Evolutionary conservation across 345 rosid species (phyloP), one percentile per base, ranked within the genome.

Genomic region (Hevea brasiliensis): DNA sequence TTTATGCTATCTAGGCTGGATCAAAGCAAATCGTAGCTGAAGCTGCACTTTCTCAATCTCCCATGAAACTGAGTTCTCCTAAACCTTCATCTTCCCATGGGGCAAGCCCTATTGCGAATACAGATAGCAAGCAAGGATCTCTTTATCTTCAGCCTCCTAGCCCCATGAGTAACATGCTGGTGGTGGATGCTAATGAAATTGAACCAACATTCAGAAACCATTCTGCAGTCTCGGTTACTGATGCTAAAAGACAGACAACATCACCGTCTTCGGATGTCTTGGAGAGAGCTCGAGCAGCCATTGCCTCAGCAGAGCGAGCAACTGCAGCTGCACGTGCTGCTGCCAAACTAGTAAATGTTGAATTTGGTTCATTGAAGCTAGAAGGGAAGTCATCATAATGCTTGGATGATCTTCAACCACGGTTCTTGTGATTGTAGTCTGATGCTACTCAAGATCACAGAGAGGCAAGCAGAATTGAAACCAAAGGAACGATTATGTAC

Each of bases 251-350:
- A 68, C 85, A 67, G 61, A 68, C 69, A 56, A 29, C 67, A 74
- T 40, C 87, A 64, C 75, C 55, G 41, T 72, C 87, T 62, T 84
- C 92, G 11, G 88, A 89, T 71, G 87, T 87, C 17, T 73, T 92
- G 90, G 97, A 87, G 83, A 84, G 24, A 85, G 98, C 97, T 79
- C 89, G 82, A 67, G 93, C 84, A 42, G 98, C 97, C 66, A 82
- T 94, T 80, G 91, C 97, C 62, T 81, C 80, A 54, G 98, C 97
- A 3, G 95, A 92, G 40, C 90, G 87, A 24, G 98, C 97, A 70
- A 74, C 89, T 21, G 89, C 91, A 20, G 81, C 92, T 62, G 98
- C 98, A 44, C 98, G 88, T 71, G 89, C 98, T 55, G 97, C 98
- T 67, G 97, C 91, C 9, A 87, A 81, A 53, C 87, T 94, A 51